Conservation (phyloP, 108 stramenopile genomes). For the Chaetoceros muelleri region DNA sequence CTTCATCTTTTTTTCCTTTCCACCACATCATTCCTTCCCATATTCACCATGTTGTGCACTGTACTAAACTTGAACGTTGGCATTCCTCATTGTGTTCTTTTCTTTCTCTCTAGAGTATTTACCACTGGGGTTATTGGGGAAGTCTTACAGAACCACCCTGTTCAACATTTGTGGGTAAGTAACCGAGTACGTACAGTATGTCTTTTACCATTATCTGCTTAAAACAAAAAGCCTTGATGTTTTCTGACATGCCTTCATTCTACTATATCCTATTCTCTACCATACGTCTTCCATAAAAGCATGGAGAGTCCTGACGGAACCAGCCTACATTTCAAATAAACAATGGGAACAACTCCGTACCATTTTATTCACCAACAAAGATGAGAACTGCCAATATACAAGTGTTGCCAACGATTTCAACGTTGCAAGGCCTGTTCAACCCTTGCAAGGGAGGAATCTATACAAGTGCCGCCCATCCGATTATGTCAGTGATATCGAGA, state of each 20-base stretch:
- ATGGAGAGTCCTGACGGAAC: neutral
- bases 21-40: no score
- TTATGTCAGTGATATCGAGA: constrained; percentile 78
- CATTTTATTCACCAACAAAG: neutral
- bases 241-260: no score
- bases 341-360: neutral
- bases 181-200: no score
- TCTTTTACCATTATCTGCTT: no score
- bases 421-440: neutral
- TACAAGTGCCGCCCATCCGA: neutral
- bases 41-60: no score
- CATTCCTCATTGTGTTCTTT: neutral
- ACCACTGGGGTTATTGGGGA: neutral
- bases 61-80: neutral
- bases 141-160: neutral
- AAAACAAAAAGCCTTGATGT: no score
- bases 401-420: neutral
- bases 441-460: neutral
- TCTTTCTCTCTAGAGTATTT: neutral
- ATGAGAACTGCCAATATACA: neutral
- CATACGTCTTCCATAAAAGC: no score
- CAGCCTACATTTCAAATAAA: neutral
- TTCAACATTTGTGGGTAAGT: neutral
- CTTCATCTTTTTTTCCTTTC: no score
- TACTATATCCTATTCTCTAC: no score